Evolutionary conservation across 2,329 filamentous ascomycete species (phyloP).

Genomic region (Neonectria faginata): DNA sequence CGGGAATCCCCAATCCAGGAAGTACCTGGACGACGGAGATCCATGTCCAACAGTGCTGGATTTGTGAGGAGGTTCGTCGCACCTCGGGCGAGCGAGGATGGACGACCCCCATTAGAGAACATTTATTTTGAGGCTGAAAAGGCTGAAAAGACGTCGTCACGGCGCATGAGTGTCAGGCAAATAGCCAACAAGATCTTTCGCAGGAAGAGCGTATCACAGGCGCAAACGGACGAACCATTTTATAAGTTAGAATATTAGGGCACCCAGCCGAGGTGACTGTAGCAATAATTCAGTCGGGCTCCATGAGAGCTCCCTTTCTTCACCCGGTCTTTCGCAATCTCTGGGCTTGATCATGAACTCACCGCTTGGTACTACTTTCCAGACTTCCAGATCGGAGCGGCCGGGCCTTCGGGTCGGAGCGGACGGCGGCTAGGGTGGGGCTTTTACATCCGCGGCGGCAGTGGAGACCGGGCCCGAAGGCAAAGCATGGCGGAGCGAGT

Average conservation of each 20-base stretch:
- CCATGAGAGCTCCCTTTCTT: slow-evolving; percentile 18
- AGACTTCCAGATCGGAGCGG: not conserved
- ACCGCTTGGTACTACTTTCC: not conserved
- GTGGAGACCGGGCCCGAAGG: slow-evolving; percentile 25
- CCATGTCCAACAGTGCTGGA: slow-evolving; percentile 42
- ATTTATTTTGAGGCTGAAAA: slow-evolving; percentile 40
- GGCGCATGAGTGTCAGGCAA: slow-evolving; percentile 45
- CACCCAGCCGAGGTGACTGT: slow-evolving; percentile 35
- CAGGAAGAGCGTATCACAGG: slow-evolving; percentile 45
- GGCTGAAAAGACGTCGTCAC: slow-evolving; percentile 33
- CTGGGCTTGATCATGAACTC: slow-evolving; percentile 2
- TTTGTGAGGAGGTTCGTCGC: slow-evolving; percentile 42
- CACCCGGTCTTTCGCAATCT: not conserved
- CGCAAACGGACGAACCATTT: slow-evolving; percentile 42
- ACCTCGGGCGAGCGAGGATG: slow-evolving; percentile 43
- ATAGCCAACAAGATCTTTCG: slow-evolving; percentile 48
- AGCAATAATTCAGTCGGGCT: slow-evolving; percentile 37
- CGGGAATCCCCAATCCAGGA: slow-evolving; percentile 35
- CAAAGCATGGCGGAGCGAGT: not conserved
- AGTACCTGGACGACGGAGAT: slow-evolving; percentile 39
- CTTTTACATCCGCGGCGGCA: not conserved
- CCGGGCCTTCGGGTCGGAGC: not conserved
- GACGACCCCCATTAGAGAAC: slow-evolving; percentile 37
- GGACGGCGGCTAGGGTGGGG: slow-evolving; percentile 12
- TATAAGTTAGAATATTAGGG: slow-evolving; percentile 43